Conservation (phyloP, 164 flowering plant species). For the Euptelea pleiosperma region DNA sequence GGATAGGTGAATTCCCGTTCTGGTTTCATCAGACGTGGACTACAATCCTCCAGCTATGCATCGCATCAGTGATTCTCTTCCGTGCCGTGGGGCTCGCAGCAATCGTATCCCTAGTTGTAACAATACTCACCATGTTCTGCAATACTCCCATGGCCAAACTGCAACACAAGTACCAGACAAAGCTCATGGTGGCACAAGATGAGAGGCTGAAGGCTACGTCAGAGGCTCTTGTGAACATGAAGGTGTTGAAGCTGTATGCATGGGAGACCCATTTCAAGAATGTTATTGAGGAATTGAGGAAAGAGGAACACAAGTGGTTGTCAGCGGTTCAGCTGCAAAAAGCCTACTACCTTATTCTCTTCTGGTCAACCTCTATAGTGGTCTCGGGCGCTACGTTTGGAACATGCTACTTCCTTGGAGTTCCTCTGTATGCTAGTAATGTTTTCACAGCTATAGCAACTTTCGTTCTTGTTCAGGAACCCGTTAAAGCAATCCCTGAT, state of each 20-base stretch:
- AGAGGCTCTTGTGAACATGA: slow-evolving; percentile 46
- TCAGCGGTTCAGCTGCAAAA: slow-evolving; percentile 27
- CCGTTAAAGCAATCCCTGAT: slow-evolving; percentile 35
- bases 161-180: slow-evolving; percentile 32
- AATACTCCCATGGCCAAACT: slow-evolving; percentile 50
- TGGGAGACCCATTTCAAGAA: slow-evolving; percentile 47
- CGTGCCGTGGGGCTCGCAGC: slow-evolving; percentile 35
- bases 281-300: slow-evolving; percentile 29
- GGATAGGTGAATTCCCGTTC: slow-evolving; percentile 44
- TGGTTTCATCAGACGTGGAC: slow-evolving; percentile 51
- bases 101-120: slow-evolving; percentile 33
- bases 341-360: slow-evolving; percentile 23
- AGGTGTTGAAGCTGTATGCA: slow-evolving; percentile 44
- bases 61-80: slow-evolving; percentile 32
- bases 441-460: slow-evolving; percentile 43
- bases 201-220: slow-evolving; percentile 46
- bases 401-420: slow-evolving; percentile 36
- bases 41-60: slow-evolving; percentile 36
- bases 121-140: slow-evolving; percentile 41
- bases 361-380: slow-evolving; percentile 49
- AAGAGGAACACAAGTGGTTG: slow-evolving; percentile 31
- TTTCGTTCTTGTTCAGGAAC: slow-evolving; percentile 40
- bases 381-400: slow-evolving; percentile 45
- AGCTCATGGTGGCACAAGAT: slow-evolving; percentile 58
- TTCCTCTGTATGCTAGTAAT: slow-evolving; percentile 32